Conservation (phyloP, 208 protist species). For the Wallacemonas collosoma region DNA sequence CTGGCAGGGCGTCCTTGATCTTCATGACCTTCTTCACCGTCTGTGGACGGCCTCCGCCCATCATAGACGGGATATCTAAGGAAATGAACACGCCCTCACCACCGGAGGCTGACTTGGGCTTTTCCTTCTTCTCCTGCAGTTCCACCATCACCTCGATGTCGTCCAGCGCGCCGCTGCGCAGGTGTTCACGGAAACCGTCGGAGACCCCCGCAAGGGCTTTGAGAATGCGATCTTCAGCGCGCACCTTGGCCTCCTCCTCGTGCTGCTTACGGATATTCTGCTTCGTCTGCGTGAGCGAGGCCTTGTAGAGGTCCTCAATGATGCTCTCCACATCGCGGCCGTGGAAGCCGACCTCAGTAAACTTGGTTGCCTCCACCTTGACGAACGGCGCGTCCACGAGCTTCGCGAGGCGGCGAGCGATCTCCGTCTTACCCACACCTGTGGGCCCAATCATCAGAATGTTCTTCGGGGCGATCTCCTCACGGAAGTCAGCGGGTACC, state of each 20-base stretch:
- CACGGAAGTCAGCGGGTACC: conserved; percentile 83
- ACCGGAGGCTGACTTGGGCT: conserved; percentile 68
- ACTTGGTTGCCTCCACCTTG: conserved; percentile 99
- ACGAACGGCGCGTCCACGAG: conserved; percentile 97
- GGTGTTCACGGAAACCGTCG: conserved; percentile 93
- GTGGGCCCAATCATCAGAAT: conserved; percentile 96
- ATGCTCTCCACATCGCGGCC: conserved; percentile 97
- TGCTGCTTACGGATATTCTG: conserved; percentile 89
- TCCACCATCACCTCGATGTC: conserved; percentile 93
- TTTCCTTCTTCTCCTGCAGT: conserved; percentile 91
- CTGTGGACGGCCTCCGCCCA: conserved; percentile 67
- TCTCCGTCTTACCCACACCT: conserved; percentile 96
- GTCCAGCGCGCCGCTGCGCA: conserved; percentile 92
- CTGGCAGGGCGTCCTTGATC: conserved; percentile 93
- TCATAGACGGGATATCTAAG: conserved; percentile 85
- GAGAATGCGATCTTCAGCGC: conserved; percentile 90
- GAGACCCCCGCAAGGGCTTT: conserved; percentile 86
- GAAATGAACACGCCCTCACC: conserved; percentile 88
- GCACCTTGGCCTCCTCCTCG: conserved; percentile 79
- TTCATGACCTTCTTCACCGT: conserved; percentile 93
- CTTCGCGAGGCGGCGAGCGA: conserved; percentile 96
- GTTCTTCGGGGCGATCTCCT: conserved; percentile 95
- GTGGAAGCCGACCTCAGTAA: conserved; percentile 98
- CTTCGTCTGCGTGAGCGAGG: conserved; percentile 91
- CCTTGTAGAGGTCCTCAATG: conserved; percentile 96